These are phyloP conservation scores for Mycena galopus DNA, from an alignment of 768 basidiomycete genomes.

Conservation along the genomic window DNA sequence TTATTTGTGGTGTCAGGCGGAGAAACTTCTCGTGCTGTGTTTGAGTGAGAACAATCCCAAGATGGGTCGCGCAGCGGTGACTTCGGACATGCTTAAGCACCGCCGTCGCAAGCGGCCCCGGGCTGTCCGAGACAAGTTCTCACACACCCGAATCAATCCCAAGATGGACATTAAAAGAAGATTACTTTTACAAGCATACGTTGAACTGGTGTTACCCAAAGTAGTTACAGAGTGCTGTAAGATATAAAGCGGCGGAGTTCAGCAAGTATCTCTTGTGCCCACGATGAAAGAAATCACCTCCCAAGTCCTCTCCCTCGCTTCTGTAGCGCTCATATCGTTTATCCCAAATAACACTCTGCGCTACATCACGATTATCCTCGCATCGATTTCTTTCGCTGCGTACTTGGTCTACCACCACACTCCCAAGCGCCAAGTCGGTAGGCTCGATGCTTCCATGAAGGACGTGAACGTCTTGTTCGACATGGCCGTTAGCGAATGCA, in stretches of 20 bases:
- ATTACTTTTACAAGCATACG: too few relatives aligned
- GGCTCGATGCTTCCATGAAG: not conserved
- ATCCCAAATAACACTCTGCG: constrained; percentile 1
- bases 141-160: too few relatives aligned
- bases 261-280: not conserved
- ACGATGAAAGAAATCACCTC: not conserved
- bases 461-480: not conserved
- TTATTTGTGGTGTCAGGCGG: too few relatives aligned
- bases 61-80: too few relatives aligned
- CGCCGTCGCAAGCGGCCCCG: too few relatives aligned
- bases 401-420: not conserved
- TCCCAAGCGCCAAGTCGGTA: not conserved
- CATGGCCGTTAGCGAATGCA: not conserved
- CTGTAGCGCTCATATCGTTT: not conserved
- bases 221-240: too few relatives aligned
- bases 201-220: too few relatives aligned
- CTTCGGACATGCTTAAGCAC: too few relatives aligned
- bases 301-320: constrained; percentile 2
- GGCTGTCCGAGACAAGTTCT: too few relatives aligned
- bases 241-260: not conserved
- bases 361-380: not conserved
- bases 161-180: too few relatives aligned
- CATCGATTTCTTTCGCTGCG: not conserved
- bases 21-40: too few relatives aligned
- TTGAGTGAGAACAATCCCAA: too few relatives aligned